A percentile compares a stretch with the other conserved stretches of the same genome.
These are phyloP conservation scores for Trametes maxima DNA, from an alignment of 768 basidiomycete species.

Conservation along the genomic window DNA sequence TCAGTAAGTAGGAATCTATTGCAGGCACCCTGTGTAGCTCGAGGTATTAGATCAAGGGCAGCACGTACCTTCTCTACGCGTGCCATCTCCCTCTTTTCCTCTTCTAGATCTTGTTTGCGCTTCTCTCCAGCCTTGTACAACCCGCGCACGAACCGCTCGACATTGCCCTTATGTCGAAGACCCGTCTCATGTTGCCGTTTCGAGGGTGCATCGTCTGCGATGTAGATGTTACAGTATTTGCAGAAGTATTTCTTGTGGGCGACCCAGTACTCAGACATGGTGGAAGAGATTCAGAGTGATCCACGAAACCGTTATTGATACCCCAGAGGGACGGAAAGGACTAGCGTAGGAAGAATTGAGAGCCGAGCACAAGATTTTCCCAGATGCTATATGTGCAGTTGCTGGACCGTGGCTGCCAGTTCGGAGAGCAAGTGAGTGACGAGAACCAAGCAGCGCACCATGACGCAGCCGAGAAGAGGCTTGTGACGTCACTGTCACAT, in stretches of 20 bases:
- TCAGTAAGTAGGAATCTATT: constrained; percentile 7
- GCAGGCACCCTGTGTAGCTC: background rate
- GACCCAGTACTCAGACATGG: constrained; percentile 92
- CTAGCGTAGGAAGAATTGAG: too few relatives aligned
- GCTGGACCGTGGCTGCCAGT: too few relatives aligned
- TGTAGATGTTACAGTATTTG: constrained; percentile 97
- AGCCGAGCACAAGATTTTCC: background rate
- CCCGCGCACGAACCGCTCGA: constrained; percentile 87
- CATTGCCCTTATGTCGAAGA: constrained; percentile 90
- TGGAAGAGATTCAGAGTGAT: too few relatives aligned
- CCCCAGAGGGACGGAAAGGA: too few relatives aligned
- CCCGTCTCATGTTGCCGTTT: constrained; percentile 91
- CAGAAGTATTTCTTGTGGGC: constrained; percentile 92
- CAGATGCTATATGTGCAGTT: background rate
- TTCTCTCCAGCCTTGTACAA: constrained; percentile 94
- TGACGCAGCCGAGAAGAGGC: background rate
- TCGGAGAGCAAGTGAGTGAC: too few relatives aligned
- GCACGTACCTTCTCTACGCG: constrained; percentile 73
- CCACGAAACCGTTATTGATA: too few relatives aligned
- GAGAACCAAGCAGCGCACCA: background rate
- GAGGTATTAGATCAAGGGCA: background rate
- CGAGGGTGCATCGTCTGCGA: constrained; percentile 94
- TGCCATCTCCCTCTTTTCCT: constrained; percentile 87
- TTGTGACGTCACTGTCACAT: constrained; percentile 2
- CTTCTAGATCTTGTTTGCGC: constrained; percentile 79